Base-by-base conservation (phyloP, 306 rosid genomes). In the Lathyrus oleraceus region DNA sequence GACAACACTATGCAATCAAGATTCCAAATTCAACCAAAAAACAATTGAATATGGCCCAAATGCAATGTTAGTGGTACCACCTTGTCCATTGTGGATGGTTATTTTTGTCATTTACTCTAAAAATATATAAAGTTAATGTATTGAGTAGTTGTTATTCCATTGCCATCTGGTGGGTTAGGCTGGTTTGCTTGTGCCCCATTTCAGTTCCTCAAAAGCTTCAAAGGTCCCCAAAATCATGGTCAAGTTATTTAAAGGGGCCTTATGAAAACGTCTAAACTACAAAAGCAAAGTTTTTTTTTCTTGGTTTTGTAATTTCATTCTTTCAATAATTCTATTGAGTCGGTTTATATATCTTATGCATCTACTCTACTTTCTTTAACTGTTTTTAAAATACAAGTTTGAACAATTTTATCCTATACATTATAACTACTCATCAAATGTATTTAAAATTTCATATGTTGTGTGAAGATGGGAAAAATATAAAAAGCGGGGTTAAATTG, bases 1-100 rank as follows among this genome's bases (percentile, higher is more conserved):
- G 43, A 64, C 65, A 8, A 19, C 81, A 59, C 58, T 71, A 81
- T 71, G 75, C 28, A 76, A 81, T 60, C 61, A 48, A 76, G 84
- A 79, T 82, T 70, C 78, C 38, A 6, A 35, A 48, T 70, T 74
- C 21, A 25, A 59, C 60, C 10, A 10, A 13, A 70, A 47, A 57
- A 35, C 13, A 72, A 16, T 20, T 52, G 13, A 82, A 65, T 25
- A 76, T 28, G 13, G 40, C 20, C 27, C 47, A 5, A 35, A 11
- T 66, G 13, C 20, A 65, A 60, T 71, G 75, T 39, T 67, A 66
- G 71, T 59, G 62, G 75, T 80, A 76, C 72, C 84, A 70, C 70
- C n/a, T 15, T 53, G 51, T 62, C 42, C 61, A 67, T 13, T 63
- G 25, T 68, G 54, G 15, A 54, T 76, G 84, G 81, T 42, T 67